phyloP scores from a whole-genome alignment of 108 stramenopile species.

The Pseudonitzschia delicatissima region DNA sequence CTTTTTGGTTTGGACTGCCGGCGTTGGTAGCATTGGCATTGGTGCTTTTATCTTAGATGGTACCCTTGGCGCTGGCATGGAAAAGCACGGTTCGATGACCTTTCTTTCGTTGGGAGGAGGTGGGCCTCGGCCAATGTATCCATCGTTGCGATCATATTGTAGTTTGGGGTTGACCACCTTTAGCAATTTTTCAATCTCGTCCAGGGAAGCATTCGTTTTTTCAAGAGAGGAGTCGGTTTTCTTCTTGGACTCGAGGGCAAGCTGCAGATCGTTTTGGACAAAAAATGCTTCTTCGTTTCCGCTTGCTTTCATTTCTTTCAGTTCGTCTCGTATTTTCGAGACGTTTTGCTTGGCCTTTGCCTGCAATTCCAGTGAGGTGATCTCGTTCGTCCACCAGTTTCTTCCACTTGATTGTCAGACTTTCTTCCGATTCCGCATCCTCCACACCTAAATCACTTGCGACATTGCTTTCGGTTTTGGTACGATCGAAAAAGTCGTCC shows the following conservation, averaged over 20 bases:
- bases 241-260: constrained; percentile 48
- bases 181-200: constrained; percentile 48
- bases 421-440: constrained; percentile 40
- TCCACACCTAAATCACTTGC: background rate
- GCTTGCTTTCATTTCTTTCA: constrained; percentile 20
- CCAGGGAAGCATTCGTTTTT: constrained; percentile 17
- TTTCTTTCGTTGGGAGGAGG: background rate
- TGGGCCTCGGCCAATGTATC: constrained; percentile 45
- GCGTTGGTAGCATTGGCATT: constrained; percentile 12
- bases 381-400: constrained; percentile 1
- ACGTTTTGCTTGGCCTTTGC: constrained; percentile 13
- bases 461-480: constrained; percentile 10
- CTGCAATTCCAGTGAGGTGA: background rate
- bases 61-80: background rate
- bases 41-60: background rate
- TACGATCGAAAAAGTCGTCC: constrained; percentile 65
- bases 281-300: constrained; percentile 72
- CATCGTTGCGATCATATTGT: constrained; percentile 33
- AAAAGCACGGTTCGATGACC: background rate
- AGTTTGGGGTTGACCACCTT: constrained; percentile 63
- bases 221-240: constrained; percentile 17
- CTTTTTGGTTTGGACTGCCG: background rate
- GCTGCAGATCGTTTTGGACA: constrained; percentile 59
- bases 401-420: constrained; percentile 40
- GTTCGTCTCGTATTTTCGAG: constrained; percentile 20